Conservation (phyloP, 1,139 yeast species). For the Hyphopichia fennica region DNA sequence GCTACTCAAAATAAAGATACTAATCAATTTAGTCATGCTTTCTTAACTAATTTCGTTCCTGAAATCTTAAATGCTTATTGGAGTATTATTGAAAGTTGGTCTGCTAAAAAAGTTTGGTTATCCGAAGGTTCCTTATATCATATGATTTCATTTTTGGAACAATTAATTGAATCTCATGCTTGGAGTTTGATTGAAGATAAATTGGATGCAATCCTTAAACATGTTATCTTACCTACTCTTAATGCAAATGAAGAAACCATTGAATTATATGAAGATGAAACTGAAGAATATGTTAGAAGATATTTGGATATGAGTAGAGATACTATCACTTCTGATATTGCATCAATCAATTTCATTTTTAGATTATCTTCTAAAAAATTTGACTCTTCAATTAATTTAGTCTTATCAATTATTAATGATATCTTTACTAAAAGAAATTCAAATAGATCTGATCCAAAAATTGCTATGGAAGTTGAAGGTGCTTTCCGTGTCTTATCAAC, state of each 20-base stretch:
- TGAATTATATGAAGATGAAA: slow-evolving; percentile 69
- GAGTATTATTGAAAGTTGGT: slow-evolving; percentile 61
- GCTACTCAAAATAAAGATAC: slow-evolving; percentile 35
- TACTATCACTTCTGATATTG: slow-evolving; percentile 73
- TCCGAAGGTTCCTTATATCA: slow-evolving; percentile 61
- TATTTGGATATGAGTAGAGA: slow-evolving; percentile 72
- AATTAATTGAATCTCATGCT: slow-evolving; percentile 53
- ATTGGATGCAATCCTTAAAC: slow-evolving; percentile 57
- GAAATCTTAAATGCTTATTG: slow-evolving; percentile 60
- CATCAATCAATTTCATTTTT: slow-evolving; percentile 75
- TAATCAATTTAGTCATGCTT: slow-evolving; percentile 44
- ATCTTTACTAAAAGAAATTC: slow-evolving; percentile 46
- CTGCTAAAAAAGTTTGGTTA: slow-evolving; percentile 55
- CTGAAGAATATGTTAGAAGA: slow-evolving; percentile 71
- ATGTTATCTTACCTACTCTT: slow-evolving; percentile 63
- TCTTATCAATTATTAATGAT: slow-evolving; percentile 51
- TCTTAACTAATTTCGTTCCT: slow-evolving; percentile 58
- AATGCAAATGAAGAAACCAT: slow-evolving; percentile 55
- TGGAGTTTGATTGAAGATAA: slow-evolving; percentile 58
- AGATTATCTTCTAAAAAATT: slow-evolving; percentile 48
- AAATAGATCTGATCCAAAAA: slow-evolving; percentile 25
- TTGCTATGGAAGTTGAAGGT: slow-evolving; percentile 49
- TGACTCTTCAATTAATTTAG: slow-evolving; percentile 37
- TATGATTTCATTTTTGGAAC: slow-evolving; percentile 64
- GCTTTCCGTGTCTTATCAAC: slow-evolving; percentile 52